Conservation (phyloP, 495 filamentous ascomycete species). For the Talaromyces liani region DNA sequence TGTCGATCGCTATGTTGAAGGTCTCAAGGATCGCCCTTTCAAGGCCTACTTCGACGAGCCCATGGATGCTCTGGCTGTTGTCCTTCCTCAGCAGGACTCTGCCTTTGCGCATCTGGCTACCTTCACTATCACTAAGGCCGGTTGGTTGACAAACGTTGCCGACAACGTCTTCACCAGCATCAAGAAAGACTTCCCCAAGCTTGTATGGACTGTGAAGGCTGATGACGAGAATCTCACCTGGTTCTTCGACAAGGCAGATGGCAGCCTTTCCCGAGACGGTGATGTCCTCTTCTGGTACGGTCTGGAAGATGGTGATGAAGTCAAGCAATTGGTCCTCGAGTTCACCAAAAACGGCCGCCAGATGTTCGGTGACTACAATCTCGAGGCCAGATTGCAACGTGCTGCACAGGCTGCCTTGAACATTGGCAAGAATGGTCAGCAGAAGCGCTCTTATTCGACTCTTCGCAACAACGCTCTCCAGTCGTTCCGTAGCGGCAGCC, state of each 20-base stretch:
- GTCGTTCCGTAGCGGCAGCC: slow-evolving; percentile 24
- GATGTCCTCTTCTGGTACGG: slow-evolving; percentile 98
- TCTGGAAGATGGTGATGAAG: slow-evolving; percentile 74
- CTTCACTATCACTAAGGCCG: slow-evolving; percentile 90
- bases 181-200: slow-evolving; percentile 84
- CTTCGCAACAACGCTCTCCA: slow-evolving; percentile 35
- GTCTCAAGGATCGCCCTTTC: slow-evolving; percentile 68
- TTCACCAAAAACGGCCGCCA: slow-evolving; percentile 76
- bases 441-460: slow-evolving; percentile 60
- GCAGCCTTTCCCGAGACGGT: slow-evolving; percentile 74
- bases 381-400: slow-evolving; percentile 74
- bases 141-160: slow-evolving; percentile 93
- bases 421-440: slow-evolving; percentile 50
- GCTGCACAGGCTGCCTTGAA: slow-evolving; percentile 60
- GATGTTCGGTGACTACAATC: slow-evolving; percentile 87
- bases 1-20: slow-evolving; percentile 79
- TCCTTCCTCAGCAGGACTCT: slow-evolving; percentile 56
- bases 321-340: slow-evolving; percentile 79
- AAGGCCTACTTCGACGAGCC: slow-evolving; percentile 92
- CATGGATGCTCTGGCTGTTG: slow-evolving; percentile 95
- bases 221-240: slow-evolving; percentile 96
- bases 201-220: slow-evolving; percentile 95
- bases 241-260: slow-evolving; percentile 98
- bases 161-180: slow-evolving; percentile 94
- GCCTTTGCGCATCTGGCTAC: slow-evolving; percentile 74